Percentiles rank a stretch among this genome's conserved stretches.
phyloP scores from a whole-genome alignment of 169 alveolate genomes.

The Cytauxzoon felis region DNA sequence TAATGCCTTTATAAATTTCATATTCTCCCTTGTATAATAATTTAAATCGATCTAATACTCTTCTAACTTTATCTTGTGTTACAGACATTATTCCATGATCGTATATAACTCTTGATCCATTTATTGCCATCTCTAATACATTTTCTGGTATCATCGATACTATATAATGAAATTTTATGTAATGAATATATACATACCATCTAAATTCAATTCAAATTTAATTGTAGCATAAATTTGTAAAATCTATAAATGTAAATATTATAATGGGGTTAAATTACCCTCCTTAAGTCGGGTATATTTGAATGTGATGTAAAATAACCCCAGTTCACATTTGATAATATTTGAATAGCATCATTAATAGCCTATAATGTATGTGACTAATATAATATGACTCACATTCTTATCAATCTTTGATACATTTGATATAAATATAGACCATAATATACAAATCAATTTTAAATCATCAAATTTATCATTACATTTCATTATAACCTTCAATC shows the following conservation, averaged over 20 bases:
- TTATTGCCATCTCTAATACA: slow-evolving; percentile 15
- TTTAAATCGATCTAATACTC: slow-evolving; percentile 13
- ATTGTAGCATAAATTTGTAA: not conserved
- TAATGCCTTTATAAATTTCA: slow-evolving; percentile 15
- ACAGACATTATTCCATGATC: slow-evolving; percentile 5
- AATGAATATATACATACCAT: no score
- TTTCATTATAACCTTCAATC: not conserved
- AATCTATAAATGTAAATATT: not conserved
- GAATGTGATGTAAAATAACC: not conserved
- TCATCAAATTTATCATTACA: not conserved
- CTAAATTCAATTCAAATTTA: no score
- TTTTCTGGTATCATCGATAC: slow-evolving; percentile 21
- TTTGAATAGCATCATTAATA: not conserved
- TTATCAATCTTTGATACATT: not conserved
- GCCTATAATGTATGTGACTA: not conserved
- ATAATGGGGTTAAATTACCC: not conserved
- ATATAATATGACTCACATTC: not conserved
- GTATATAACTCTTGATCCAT: not conserved
- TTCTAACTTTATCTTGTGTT: slow-evolving; percentile 48
- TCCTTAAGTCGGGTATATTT: slow-evolving; percentile 19
- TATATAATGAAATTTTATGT: no score
- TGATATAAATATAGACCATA: slow-evolving; percentile 31
- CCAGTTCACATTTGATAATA: slow-evolving; percentile 33
- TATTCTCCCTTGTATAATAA: slow-evolving; percentile 33
- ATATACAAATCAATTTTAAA: not conserved